Percentiles rank a stretch among this genome's conserved stretches.
Evolutionary conservation across 768 basidiomycete genomes (phyloP).

Genomic region (Polyporus arcularius): DNA sequence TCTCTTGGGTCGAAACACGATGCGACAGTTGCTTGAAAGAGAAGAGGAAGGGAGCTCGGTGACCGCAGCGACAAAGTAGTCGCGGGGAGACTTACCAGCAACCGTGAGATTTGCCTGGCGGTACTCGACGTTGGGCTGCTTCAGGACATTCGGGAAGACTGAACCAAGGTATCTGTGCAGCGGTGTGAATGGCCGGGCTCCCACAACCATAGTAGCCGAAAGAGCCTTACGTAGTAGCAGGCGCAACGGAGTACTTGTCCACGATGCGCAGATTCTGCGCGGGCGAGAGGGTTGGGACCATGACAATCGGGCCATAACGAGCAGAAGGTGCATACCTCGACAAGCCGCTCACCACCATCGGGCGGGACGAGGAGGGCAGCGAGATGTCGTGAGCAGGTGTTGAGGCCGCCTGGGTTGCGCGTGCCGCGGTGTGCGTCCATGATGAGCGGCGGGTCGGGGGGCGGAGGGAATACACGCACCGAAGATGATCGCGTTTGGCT

Average conservation of each 20-base stretch:
- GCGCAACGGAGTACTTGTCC: constrained; percentile 71
- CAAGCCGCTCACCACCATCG: constrained; percentile 60
- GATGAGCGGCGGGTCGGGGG: constrained; percentile 9
- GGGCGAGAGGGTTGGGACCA: constrained; percentile 12
- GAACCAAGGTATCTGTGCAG: constrained; percentile 69
- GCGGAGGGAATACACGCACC: constrained; percentile 46
- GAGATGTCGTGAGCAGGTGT: constrained; percentile 75
- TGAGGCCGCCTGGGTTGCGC: constrained; percentile 66
- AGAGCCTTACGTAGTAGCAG: constrained; percentile 68
- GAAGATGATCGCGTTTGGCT: constrained; percentile 74
- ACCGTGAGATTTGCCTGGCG: constrained; percentile 80
- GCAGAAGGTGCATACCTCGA: constrained; percentile 55
- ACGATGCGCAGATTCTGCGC: constrained; percentile 68
- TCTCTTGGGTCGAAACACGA: constrained; percentile 71
- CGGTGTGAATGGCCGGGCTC: constrained; percentile 1
- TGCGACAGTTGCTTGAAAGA: constrained; percentile 59
- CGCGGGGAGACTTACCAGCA: constrained; percentile 47
- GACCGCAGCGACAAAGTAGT: neutral
- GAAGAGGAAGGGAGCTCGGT: constrained; percentile 18
- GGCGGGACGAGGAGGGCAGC: constrained; percentile 67
- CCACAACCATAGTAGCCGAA: constrained; percentile 20
- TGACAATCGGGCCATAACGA: neutral
- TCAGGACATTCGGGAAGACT: constrained; percentile 70
- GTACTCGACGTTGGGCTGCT: constrained; percentile 74
- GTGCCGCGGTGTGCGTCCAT: constrained; percentile 10